phyloP scores from a whole-genome alignment of 2,329 filamentous ascomycete genomes.

The Diaporthe ilicicola region DNA sequence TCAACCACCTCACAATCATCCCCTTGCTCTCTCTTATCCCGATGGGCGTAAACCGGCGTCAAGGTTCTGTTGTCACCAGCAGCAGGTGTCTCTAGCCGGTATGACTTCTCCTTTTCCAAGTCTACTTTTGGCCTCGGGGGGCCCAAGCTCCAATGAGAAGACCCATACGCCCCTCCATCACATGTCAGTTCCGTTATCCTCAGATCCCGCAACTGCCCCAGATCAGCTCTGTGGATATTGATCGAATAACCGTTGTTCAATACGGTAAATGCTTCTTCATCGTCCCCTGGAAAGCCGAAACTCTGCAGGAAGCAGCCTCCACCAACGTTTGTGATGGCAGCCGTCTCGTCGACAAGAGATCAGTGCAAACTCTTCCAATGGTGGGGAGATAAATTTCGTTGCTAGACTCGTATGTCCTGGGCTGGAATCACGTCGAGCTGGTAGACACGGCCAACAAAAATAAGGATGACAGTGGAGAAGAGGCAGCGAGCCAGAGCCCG shows the following conservation, averaged over 20 bases:
- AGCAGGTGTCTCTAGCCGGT: constrained; percentile 54
- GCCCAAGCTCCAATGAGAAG: constrained; percentile 62
- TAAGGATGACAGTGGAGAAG: background rate
- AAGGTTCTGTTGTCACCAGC: constrained; percentile 48
- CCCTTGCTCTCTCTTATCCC: constrained; percentile 44
- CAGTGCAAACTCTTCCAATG: constrained; percentile 71
- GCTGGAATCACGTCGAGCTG: constrained; percentile 2
- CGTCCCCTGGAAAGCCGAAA: constrained; percentile 52
- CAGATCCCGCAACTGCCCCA: constrained; percentile 45
- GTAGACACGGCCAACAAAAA: background rate
- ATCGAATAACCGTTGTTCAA: constrained; percentile 68
- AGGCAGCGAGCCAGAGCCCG: background rate
- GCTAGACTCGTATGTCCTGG: constrained; percentile 56
- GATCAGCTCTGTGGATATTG: constrained; percentile 50
- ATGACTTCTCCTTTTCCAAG: constrained; percentile 58
- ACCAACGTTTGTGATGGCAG: constrained; percentile 57
- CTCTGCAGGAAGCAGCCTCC: constrained; percentile 67
- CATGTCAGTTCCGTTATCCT: constrained; percentile 38
- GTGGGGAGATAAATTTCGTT: constrained; percentile 62
- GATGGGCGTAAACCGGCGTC: constrained; percentile 62
- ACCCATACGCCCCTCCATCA: constrained; percentile 61
- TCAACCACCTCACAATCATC: constrained; percentile 58
- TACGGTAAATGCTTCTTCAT: constrained; percentile 43
- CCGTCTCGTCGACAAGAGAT: constrained; percentile 58
- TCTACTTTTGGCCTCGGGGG: constrained; percentile 52